These are phyloP conservation scores for Viola pubescens DNA, from an alignment of 441 rosid species.

Conservation along the genomic window DNA sequence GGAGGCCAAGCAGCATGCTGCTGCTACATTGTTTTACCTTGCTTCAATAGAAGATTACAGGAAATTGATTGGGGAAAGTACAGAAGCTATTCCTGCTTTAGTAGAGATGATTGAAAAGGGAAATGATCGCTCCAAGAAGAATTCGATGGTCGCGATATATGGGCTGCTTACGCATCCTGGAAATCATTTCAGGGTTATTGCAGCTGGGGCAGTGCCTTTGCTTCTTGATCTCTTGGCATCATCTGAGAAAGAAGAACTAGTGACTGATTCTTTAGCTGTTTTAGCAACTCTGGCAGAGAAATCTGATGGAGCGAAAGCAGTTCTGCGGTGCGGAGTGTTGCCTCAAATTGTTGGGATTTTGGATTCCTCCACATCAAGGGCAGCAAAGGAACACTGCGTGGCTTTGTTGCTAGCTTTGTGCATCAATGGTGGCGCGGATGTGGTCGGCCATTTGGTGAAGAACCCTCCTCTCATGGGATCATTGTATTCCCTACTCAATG, in stretches of 20 bases:
- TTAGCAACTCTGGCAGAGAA: constrained; percentile 58
- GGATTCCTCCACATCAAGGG: constrained; percentile 37
- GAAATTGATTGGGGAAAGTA: constrained; percentile 51
- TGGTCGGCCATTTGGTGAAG: constrained; percentile 39
- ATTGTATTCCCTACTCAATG: constrained; percentile 51
- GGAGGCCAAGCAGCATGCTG: constrained; percentile 65
- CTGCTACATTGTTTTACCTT: constrained; percentile 57
- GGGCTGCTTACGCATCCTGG: constrained; percentile 46
- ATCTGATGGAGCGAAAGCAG: constrained; percentile 47
- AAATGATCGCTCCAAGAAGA: constrained; percentile 44
- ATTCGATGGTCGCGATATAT: constrained; percentile 57
- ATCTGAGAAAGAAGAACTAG: constrained; percentile 36
- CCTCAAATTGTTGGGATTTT: constrained; percentile 33
- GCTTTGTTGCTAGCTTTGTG: constrained; percentile 57
- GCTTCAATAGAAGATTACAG: constrained; percentile 62
- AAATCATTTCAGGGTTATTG: constrained; percentile 54
- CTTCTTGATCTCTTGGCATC: constrained; percentile 40
- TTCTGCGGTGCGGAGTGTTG: constrained; percentile 40
- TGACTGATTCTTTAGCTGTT: constrained; percentile 53
- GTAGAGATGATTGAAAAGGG: constrained; percentile 39
- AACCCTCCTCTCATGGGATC: constrained; percentile 53
- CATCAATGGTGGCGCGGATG: constrained; percentile 56
- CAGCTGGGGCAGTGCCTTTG: constrained; percentile 45
- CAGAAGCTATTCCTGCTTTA: constrained; percentile 46
- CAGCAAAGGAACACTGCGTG: constrained; percentile 57